phyloP scores from a whole-genome alignment of 148 eudicot genomes.

The Cornus kousa region DNA sequence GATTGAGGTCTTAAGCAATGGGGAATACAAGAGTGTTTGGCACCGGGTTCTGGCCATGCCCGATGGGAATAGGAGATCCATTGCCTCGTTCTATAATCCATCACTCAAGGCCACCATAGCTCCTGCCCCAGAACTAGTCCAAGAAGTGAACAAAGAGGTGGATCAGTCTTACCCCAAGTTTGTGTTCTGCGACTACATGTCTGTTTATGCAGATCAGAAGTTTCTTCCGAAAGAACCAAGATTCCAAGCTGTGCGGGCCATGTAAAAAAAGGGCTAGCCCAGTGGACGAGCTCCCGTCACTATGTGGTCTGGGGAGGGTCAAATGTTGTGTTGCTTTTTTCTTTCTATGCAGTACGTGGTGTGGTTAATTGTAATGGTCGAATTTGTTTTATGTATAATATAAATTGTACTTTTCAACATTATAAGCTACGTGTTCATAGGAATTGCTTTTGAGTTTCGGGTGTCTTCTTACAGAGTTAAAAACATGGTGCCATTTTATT shows the following conservation, averaged over 20 bases:
- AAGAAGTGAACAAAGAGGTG: conserved; percentile 21
- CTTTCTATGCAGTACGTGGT: too few species aligned
- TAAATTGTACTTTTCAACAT: too few species aligned
- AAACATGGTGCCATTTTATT: too few species aligned
- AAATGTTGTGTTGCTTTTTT: too few species aligned
- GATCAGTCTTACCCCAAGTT: conserved; percentile 55
- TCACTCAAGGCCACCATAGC: conserved; percentile 58
- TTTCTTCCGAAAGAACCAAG: conserved; percentile 81
- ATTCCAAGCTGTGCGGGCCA: conserved; percentile 62
- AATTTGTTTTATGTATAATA: too few species aligned
- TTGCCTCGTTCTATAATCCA: conserved; percentile 88
- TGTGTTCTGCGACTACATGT: conserved; percentile 83
- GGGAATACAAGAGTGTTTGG: conserved; percentile 85
- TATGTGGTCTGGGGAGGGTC: too few species aligned
- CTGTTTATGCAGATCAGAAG: conserved; percentile 77
- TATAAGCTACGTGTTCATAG: too few species aligned
- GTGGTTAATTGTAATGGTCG: too few species aligned
- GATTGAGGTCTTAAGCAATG: conserved; percentile 85
- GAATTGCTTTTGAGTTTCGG: too few species aligned
- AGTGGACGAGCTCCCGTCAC: too few species aligned
- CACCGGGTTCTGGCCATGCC: conserved; percentile 52
- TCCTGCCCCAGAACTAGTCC: conserved; percentile 52
- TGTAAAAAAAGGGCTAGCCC: conserved; percentile 11
- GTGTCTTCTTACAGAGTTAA: too few species aligned
- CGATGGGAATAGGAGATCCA: conserved; percentile 64